Evolutionary conservation across 1,139 yeast genomes (phyloP).

Genomic region (Blastobotrys proliferans): DNA sequence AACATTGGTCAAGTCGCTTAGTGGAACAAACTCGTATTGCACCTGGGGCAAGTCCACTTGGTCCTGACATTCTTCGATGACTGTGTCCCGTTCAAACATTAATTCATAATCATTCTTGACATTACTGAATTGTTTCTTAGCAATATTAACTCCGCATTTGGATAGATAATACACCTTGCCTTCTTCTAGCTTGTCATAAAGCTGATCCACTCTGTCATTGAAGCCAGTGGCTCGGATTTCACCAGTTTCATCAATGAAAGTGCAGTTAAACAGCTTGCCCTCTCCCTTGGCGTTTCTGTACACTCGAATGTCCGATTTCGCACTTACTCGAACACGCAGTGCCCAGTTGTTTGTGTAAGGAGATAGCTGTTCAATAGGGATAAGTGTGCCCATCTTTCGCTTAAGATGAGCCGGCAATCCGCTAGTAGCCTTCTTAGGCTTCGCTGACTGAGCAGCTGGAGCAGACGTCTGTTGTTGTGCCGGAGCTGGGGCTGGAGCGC

Average conservation of each 20-base stretch:
- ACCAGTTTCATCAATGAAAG: constrained; percentile 89
- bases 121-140: constrained; percentile 83
- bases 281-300: constrained; percentile 87
- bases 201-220: constrained; percentile 78
- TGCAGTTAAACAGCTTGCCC: constrained; percentile 85
- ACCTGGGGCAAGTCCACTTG: constrained; percentile 63
- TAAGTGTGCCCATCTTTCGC: constrained; percentile 30
- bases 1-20: constrained; percentile 59
- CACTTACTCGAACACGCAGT: constrained; percentile 85
- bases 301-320: constrained; percentile 80
- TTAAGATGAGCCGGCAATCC: constrained; percentile 1
- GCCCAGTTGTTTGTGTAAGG: constrained; percentile 93
- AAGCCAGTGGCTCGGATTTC: constrained; percentile 96
- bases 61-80: constrained; percentile 68
- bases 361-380: constrained; percentile 81
- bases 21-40: constrained; percentile 68
- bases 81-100: constrained; percentile 73
- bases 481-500: constrained; percentile 4
- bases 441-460: neutral
- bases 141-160: constrained; percentile 73
- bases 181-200: constrained; percentile 71
- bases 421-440: neutral
- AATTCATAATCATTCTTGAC: constrained; percentile 87
- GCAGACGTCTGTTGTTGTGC: constrained; percentile 10
- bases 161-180: constrained; percentile 86